A percentile compares a stretch with the other conserved stretches of the same genome.
phyloP scores from a whole-genome alignment of 495 filamentous ascomycete genomes.

The Staphylotrichum tortipilum region DNA sequence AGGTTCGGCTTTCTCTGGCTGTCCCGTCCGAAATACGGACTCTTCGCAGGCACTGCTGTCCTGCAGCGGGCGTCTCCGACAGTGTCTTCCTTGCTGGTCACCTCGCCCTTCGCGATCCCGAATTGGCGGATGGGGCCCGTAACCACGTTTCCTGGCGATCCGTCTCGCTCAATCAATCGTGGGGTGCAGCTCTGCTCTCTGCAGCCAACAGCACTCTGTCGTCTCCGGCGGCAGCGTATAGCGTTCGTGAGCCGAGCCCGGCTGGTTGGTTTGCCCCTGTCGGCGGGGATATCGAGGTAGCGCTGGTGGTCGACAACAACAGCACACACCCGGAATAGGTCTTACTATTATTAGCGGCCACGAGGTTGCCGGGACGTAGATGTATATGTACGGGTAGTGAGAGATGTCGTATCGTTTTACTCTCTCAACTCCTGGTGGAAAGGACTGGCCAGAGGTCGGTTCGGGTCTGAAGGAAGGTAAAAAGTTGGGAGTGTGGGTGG shows the following conservation, averaged over 20 bases:
- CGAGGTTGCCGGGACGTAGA: background rate
- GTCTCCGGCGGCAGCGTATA: slow-evolving; percentile 16
- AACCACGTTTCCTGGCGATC: slow-evolving; percentile 13
- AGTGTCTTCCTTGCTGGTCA: background rate
- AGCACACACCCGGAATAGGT: background rate
- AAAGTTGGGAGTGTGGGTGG: background rate
- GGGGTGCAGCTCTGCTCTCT: slow-evolving; percentile 16
- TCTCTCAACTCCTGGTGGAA: background rate
- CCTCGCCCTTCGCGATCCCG: background rate
- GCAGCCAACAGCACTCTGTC: slow-evolving; percentile 19
- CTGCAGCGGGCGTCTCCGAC: slow-evolving; percentile 5
- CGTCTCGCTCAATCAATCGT: slow-evolving; percentile 3
- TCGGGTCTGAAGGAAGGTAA: slow-evolving; percentile 2
- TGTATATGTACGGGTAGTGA: too few species aligned
- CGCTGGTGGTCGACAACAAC: background rate
- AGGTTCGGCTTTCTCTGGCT: background rate
- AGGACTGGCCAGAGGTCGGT: slow-evolving; percentile 8
- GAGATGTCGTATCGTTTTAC: background rate
- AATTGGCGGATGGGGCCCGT: slow-evolving; percentile 6
- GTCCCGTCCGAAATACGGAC: background rate
- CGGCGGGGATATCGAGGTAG: background rate
- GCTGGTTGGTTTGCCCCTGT: slow-evolving; percentile 13
- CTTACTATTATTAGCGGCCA: slow-evolving; percentile 1
- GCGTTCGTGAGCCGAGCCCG: slow-evolving; percentile 11
- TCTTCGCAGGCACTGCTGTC: too few species aligned